phyloP scores from a whole-genome alignment of 192 early-diverging fungal species.

The Backusella macrospora region DNA sequence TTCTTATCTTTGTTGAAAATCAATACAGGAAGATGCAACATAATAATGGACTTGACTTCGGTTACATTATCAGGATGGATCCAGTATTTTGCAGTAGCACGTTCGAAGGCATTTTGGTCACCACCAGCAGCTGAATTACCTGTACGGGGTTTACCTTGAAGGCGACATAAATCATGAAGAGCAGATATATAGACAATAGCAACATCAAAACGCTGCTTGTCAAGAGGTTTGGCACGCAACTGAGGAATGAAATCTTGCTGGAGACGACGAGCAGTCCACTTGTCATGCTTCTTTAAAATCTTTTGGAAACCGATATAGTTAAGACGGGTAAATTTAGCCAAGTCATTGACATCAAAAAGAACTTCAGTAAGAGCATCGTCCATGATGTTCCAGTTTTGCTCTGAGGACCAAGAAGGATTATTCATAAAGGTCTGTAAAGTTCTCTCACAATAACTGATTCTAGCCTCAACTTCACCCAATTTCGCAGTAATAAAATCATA shows the following conservation, averaged over 20 bases:
- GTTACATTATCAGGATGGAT: conserved; percentile 46
- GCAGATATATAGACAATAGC: conserved; percentile 85
- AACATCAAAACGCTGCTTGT: conserved; percentile 86
- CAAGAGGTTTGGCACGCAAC: conserved; percentile 80
- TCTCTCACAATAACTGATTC: conserved; percentile 70
- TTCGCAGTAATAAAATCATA: conserved; percentile 74
- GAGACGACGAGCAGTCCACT: conserved; percentile 77
- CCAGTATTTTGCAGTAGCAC: conserved; percentile 69
- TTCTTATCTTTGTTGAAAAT: conserved; percentile 51
- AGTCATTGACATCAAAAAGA: conserved; percentile 76
- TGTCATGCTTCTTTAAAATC: conserved; percentile 99
- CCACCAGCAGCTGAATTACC: conserved; percentile 43
- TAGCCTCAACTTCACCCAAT: conserved; percentile 72
- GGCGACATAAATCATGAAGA: conserved; percentile 72
- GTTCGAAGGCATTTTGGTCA: conserved; percentile 65
- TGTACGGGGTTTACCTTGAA: conserved; percentile 41
- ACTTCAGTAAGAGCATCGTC: conserved; percentile 70
- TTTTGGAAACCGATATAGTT: conserved; percentile 87
- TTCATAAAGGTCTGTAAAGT: conserved; percentile 52
- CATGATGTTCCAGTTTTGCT: conserved; percentile 52
- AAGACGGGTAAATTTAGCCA: conserved; percentile 77
- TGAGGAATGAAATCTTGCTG: conserved; percentile 75
- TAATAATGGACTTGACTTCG: conserved; percentile 46
- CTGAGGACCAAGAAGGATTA: conserved; percentile 56
- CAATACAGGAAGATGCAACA: conserved; percentile 41